Conservation (phyloP, 352 stramenopile species). For the Lagenidium sp. region DNA sequence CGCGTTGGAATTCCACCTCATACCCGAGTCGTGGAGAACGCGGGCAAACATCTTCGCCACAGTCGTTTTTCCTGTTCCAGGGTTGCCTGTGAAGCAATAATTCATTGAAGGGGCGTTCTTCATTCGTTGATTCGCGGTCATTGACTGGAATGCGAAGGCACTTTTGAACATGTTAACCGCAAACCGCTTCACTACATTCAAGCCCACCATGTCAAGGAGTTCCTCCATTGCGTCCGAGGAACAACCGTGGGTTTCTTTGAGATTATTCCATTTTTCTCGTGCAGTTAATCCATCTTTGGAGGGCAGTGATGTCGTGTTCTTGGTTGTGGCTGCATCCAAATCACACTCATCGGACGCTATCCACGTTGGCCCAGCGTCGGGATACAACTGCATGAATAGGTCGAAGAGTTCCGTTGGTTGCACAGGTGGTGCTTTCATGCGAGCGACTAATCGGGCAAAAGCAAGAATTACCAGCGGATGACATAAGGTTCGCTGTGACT, state of each 20-base stretch:
- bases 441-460: conserved; percentile 25
- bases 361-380: conserved; percentile 33
- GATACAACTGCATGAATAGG: conserved; percentile 44
- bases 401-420: conserved; percentile 25
- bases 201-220: conserved; percentile 70
- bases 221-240: conserved; percentile 72
- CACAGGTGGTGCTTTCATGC: conserved; percentile 5
- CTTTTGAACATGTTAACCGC: conserved; percentile 72
- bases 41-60: conserved; percentile 76
- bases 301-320: background rate
- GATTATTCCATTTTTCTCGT: conserved; percentile 46
- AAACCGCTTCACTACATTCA: conserved; percentile 74
- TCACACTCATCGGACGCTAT: conserved; percentile 21
- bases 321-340: background rate
- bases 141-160: conserved; percentile 41
- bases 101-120: conserved; percentile 64
- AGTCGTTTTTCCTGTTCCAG: conserved; percentile 71
- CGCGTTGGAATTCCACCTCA: conserved; percentile 33
- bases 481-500: conserved; percentile 7
- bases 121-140: conserved; percentile 47
- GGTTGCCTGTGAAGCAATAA: conserved; percentile 71
- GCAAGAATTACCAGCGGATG: conserved; percentile 54
- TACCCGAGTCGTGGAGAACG: conserved; percentile 66
- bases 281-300: conserved; percentile 7
- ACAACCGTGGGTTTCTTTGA: conserved; percentile 38